Conservation (phyloP, 2,329 filamentous ascomycete genomes). For the Trichoderma atroviride region DNA sequence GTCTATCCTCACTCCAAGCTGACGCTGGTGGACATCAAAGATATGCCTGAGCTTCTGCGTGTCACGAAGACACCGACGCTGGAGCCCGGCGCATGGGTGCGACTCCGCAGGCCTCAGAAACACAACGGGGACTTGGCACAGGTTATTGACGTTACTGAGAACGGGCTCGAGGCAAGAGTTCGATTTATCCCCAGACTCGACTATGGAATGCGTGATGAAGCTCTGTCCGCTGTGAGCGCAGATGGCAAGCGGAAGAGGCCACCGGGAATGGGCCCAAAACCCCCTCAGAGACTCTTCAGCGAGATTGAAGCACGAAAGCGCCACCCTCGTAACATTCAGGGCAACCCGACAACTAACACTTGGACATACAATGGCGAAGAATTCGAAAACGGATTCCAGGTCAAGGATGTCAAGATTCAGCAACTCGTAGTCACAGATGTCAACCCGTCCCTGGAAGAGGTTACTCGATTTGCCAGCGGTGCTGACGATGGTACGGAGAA, state of each 20-base stretch:
- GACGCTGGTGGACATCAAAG: constrained; percentile 89
- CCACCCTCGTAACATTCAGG: constrained; percentile 64
- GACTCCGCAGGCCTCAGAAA: constrained; percentile 76
- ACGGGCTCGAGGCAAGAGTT: constrained; percentile 85
- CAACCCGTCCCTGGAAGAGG: constrained; percentile 90
- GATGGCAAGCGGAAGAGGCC: constrained; percentile 81
- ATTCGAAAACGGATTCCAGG: constrained; percentile 89
- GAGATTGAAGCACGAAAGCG: constrained; percentile 90
- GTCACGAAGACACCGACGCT: constrained; percentile 84
- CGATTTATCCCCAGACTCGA: constrained; percentile 88
- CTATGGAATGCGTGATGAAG: constrained; percentile 85
- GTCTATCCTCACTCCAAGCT: constrained; percentile 88
- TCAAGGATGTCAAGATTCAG: constrained; percentile 92
- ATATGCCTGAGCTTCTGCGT: constrained; percentile 94
- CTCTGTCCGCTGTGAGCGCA: constrained; percentile 46
- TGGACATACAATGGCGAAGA: constrained; percentile 88
- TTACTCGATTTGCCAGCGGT: constrained; percentile 88
- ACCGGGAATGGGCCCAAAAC: constrained; percentile 64
- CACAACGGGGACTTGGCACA: constrained; percentile 90
- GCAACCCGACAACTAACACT: constrained; percentile 75
- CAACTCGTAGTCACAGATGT: constrained; percentile 85
- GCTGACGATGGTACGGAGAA: constrained; percentile 92
- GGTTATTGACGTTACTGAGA: constrained; percentile 89
- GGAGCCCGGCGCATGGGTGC: constrained; percentile 88
- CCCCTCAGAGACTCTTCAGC: constrained; percentile 88